Conservation (phyloP, 164 flowering plant species). For the Saururus chinensis region DNA sequence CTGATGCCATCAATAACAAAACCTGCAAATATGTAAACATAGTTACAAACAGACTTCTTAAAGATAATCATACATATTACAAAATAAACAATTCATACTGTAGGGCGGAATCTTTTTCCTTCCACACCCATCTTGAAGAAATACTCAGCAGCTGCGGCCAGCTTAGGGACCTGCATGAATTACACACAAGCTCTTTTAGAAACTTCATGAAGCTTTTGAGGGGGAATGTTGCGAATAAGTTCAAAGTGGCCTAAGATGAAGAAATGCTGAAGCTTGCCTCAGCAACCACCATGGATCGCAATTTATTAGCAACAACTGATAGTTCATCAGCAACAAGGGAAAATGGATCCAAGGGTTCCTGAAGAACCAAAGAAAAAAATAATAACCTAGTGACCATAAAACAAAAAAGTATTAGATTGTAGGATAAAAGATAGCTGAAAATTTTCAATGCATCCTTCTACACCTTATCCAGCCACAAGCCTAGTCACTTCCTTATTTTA, state of each 20-base stretch:
- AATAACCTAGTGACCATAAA: neutral
- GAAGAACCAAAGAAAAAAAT: slow-evolving; percentile 4
- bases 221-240: too few species aligned
- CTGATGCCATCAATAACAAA: slow-evolving; percentile 82
- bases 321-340: slow-evolving; percentile 96
- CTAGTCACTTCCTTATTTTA: neutral
- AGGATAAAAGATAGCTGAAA: neutral
- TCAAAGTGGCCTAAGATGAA: neutral
- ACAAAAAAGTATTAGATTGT: neutral
- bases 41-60: neutral
- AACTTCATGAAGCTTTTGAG: neutral
- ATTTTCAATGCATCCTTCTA: neutral
- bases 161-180: slow-evolving; percentile 72
- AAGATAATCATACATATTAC: neutral
- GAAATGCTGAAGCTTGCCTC: slow-evolving; percentile 40
- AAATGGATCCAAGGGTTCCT: slow-evolving; percentile 86
- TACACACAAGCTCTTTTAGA: neutral
- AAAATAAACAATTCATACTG: slow-evolving; percentile 29
- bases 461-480: neutral
- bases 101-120: slow-evolving; percentile 94
- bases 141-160: slow-evolving; percentile 95
- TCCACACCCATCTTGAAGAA: slow-evolving; percentile 93
- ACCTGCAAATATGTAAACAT: slow-evolving; percentile 42
- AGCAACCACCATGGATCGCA: slow-evolving; percentile 78
- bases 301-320: slow-evolving; percentile 53